phyloP scores from a whole-genome alignment of 2,329 filamentous ascomycete species.

The Claviceps sp. region DNA sequence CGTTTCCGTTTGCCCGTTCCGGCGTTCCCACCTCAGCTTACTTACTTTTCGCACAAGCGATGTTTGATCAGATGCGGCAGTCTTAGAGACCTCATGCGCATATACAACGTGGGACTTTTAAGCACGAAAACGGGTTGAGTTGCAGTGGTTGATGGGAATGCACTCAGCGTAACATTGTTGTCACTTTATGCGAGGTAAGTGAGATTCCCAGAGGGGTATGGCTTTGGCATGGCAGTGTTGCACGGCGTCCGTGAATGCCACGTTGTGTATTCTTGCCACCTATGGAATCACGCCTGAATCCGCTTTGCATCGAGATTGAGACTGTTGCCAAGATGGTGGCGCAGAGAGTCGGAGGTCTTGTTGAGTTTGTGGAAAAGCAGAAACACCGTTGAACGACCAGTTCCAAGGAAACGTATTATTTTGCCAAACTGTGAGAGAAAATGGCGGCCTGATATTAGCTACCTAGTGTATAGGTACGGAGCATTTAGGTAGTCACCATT shows the following conservation, averaged over 20 bases:
- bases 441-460: no score
- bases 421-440: not conserved
- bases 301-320: not conserved
- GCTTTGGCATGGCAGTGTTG: not conserved
- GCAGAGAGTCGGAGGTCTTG: not conserved
- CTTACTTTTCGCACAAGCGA: slow-evolving; percentile 20
- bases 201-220: not conserved
- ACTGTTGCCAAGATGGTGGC: not conserved
- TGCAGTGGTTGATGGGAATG: not conserved
- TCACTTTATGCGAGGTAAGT: not conserved
- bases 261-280: not conserved
- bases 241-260: not conserved
- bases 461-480: no score
- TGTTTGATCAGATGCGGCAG: not conserved
- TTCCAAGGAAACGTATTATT: not conserved
- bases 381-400: not conserved
- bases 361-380: not conserved
- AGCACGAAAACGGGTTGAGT: not conserved
- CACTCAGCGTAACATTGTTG: not conserved
- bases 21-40: slow-evolving; percentile 12
- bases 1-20: slow-evolving; percentile 13
- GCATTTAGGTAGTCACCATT: no score
- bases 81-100: not conserved
- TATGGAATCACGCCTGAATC: not conserved
- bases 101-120: not conserved